A percentile compares a stretch with the other conserved stretches of the same genome.
These are phyloP conservation scores for Candida maris DNA, from an alignment of 805 yeast genomes.

Conservation along the genomic window DNA sequence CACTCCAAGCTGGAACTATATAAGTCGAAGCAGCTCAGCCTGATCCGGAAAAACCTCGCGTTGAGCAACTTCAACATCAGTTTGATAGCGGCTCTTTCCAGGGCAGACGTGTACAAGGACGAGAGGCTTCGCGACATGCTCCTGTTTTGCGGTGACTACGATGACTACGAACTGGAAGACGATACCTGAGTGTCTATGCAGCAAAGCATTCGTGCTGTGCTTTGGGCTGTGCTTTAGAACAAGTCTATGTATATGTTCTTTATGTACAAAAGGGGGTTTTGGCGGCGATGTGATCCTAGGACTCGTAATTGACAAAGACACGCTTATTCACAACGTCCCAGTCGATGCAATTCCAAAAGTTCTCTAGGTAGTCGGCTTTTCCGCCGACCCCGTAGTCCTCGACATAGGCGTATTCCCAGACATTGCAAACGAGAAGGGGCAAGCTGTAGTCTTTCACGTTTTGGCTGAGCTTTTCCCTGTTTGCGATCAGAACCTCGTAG, in stretches of 20 bases:
- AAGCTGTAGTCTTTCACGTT: slow-evolving; percentile 57
- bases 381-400: slow-evolving; percentile 81
- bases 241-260: too few relatives aligned
- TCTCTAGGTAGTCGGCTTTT: slow-evolving; percentile 67
- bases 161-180: slow-evolving; percentile 26
- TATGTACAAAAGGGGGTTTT: slow-evolving; percentile 9
- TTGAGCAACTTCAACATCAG: slow-evolving; percentile 30
- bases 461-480: slow-evolving; percentile 19
- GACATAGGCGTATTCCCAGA: slow-evolving; percentile 89
- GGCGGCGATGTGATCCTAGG: slow-evolving; percentile 2
- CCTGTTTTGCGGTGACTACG: slow-evolving; percentile 28
- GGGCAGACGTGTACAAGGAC: slow-evolving; percentile 31
- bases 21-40: slow-evolving; percentile 13
- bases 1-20: slow-evolving; percentile 11
- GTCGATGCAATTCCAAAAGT: slow-evolving; percentile 73
- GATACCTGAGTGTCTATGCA: slow-evolving; percentile 5
- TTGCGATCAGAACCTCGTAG: slow-evolving; percentile 42
- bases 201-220: too few relatives aligned
- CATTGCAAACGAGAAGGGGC: slow-evolving; percentile 72
- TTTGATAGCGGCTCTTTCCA: slow-evolving; percentile 32
- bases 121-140: slow-evolving; percentile 27
- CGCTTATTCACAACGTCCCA: slow-evolving; percentile 71
- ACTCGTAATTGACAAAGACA: slow-evolving; percentile 24
- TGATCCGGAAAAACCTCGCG: slow-evolving; percentile 21
- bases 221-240: too few relatives aligned